Percentiles rank a stretch among this genome's conserved stretches.
phyloP scores from a whole-genome alignment of 352 stramenopile genomes.

The Globisporangium parvum region DNA sequence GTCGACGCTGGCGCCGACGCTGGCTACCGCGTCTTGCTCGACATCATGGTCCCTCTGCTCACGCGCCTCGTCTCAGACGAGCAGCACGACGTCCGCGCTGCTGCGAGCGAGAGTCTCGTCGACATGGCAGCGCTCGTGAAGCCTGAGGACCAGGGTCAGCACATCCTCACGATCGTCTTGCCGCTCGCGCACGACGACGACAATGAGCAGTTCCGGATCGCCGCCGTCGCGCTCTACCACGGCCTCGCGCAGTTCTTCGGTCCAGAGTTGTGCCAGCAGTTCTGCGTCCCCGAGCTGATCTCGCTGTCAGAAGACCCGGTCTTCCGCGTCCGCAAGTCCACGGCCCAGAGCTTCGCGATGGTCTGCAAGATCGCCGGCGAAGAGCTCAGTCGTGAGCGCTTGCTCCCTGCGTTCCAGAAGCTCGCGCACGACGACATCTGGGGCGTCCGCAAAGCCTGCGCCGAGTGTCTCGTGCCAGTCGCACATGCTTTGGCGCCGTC shows the following conservation, averaged over 20 bases:
- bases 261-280: constrained; percentile 89
- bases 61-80: constrained; percentile 77
- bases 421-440: constrained; percentile 94
- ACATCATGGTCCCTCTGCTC: constrained; percentile 74
- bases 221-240: constrained; percentile 89
- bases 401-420: constrained; percentile 88
- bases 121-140: constrained; percentile 83
- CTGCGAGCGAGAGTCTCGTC: constrained; percentile 83
- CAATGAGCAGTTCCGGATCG: constrained; percentile 92
- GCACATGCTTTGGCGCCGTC: constrained; percentile 70
- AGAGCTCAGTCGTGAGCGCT: constrained; percentile 70
- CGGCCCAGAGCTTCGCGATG: constrained; percentile 88
- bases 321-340: constrained; percentile 91
- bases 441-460: constrained; percentile 90
- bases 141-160: constrained; percentile 81
- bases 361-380: constrained; percentile 80
- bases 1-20: constrained; percentile 30
- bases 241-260: constrained; percentile 86
- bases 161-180: constrained; percentile 92
- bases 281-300: constrained; percentile 91
- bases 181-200: constrained; percentile 88
- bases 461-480: constrained; percentile 87
- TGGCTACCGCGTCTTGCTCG: constrained; percentile 70
- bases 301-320: constrained; percentile 87
- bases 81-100: constrained; percentile 84